These are phyloP conservation scores for Phytophthora agathidicida DNA, from an alignment of 352 stramenopile species.

Conservation along the genomic window DNA sequence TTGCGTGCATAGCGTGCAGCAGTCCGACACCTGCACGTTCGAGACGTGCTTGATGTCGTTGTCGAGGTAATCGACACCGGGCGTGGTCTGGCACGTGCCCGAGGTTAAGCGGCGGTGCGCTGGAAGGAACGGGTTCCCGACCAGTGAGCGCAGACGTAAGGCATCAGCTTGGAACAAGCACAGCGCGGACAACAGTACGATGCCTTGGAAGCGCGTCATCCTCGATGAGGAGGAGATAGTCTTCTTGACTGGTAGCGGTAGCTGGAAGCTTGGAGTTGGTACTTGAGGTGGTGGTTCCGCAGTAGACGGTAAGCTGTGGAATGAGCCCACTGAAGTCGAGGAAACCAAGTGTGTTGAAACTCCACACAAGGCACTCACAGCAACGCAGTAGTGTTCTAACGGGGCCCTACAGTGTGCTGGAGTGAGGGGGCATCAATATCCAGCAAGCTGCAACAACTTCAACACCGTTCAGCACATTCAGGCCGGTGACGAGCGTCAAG, in stretches of 20 bases:
- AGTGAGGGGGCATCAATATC: constrained; percentile 8
- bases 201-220: constrained; percentile 18
- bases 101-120: constrained; percentile 22
- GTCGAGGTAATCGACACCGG: constrained; percentile 50
- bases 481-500: constrained; percentile 5
- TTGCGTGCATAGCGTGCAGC: constrained; percentile 34
- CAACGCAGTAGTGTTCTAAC: neutral
- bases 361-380: neutral
- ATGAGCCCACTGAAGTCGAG: constrained; percentile 2
- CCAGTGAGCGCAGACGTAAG: constrained; percentile 19
- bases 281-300: constrained; percentile 30
- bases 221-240: constrained; percentile 11
- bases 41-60: constrained; percentile 42
- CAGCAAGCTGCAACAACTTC: constrained; percentile 19
- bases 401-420: too few species aligned
- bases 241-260: constrained; percentile 22
- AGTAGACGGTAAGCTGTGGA: constrained; percentile 27
- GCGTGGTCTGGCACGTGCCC: constrained; percentile 31
- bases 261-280: constrained; percentile 16
- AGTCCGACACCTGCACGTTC: constrained; percentile 19
- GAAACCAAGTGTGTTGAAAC: neutral
- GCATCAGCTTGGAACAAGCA: constrained; percentile 21
- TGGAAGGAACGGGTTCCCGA: constrained; percentile 23
- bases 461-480: constrained; percentile 8
- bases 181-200: constrained; percentile 19